Conservation (phyloP, 1,139 yeast species). For the Blastobotrys aristatus region DNA sequence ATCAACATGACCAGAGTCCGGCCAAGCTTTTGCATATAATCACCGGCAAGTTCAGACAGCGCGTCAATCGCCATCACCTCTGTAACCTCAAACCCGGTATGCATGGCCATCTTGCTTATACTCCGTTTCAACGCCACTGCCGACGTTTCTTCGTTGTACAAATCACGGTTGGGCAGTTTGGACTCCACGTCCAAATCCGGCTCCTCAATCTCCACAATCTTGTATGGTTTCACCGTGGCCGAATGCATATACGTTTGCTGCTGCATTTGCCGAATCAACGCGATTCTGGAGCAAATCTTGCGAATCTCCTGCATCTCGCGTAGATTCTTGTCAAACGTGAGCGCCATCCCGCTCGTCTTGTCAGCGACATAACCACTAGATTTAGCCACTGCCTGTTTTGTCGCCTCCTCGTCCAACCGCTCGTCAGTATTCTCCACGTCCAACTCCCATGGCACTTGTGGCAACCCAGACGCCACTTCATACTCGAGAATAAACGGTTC, state of each 20-base stretch:
- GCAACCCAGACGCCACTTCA: conserved; percentile 76
- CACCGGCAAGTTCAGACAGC: conserved; percentile 78
- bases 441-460: conserved; percentile 47
- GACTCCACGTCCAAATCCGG: conserved; percentile 75
- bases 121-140: conserved; percentile 62
- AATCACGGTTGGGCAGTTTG: conserved; percentile 63
- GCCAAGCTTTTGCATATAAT: conserved; percentile 69
- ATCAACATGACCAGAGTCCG: conserved; percentile 52
- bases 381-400: conserved; percentile 34
- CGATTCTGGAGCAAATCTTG: conserved; percentile 80
- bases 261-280: conserved; percentile 86
- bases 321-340: conserved; percentile 60
- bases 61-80: conserved; percentile 75
- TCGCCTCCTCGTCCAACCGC: conserved; percentile 30
- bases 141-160: conserved; percentile 52
- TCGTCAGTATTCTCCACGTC: conserved; percentile 43
- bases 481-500: conserved; percentile 77
- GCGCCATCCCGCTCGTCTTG: conserved; percentile 51
- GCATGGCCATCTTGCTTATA: conserved; percentile 80
- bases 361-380: conserved; percentile 39
- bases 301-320: conserved; percentile 81
- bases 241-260: conserved; percentile 74
- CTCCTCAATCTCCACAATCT: conserved; percentile 55
- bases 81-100: conserved; percentile 85
- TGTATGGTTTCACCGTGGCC: conserved; percentile 68